phyloP scores from a whole-genome alignment of 116 monocot species.

The Phalaenopsis hybrid region DNA sequence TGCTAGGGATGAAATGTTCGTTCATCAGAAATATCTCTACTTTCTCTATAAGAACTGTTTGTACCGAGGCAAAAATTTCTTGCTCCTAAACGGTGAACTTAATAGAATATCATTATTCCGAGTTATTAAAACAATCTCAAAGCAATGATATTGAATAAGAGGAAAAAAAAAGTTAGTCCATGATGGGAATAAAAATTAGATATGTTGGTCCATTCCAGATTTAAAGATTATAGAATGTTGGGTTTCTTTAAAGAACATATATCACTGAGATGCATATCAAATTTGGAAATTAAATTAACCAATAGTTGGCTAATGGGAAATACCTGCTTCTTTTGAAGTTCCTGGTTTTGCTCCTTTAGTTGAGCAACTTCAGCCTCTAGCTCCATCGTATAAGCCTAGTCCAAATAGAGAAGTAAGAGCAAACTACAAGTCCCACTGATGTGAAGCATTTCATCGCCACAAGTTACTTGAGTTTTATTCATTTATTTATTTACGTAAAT shows the following conservation, averaged over 20 bases:
- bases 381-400: constrained; percentile 76
- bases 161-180: not conserved
- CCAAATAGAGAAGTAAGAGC: not conserved
- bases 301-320: not conserved
- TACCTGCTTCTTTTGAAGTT: constrained; percentile 66
- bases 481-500: too few relatives aligned
- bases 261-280: not conserved
- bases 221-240: not conserved
- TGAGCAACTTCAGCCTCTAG: constrained; percentile 75
- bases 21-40: not conserved
- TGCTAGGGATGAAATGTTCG: not conserved
- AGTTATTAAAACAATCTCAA: not conserved
- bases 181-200: not conserved
- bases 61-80: not conserved
- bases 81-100: not conserved
- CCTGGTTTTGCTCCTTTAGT: constrained; percentile 62
- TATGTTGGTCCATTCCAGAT: not conserved
- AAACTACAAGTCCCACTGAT: not conserved
- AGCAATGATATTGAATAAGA: not conserved
- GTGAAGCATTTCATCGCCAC: not conserved
- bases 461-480: not conserved
- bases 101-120: not conserved
- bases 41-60: not conserved
- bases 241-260: not conserved
- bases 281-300: not conserved